Conservation (phyloP, 2,329 filamentous ascomycete species). For the Pseudocercospora fijiensis region DNA sequence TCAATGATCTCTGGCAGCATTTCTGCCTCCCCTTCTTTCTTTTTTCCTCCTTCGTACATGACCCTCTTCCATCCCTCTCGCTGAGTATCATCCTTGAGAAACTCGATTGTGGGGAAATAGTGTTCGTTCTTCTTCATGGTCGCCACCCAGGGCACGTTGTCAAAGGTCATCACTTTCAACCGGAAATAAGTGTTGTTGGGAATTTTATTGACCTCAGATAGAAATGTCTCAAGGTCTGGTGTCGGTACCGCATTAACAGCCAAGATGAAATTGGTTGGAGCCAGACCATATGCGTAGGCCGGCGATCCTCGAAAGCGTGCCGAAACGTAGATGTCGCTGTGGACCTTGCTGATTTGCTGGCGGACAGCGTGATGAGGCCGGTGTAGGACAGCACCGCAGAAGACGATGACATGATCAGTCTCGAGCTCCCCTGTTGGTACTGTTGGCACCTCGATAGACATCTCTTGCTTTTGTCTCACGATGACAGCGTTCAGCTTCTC, state of each 20-base stretch:
- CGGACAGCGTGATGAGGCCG: conserved; percentile 92
- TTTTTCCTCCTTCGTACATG: conserved; percentile 53
- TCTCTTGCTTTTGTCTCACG: conserved; percentile 78
- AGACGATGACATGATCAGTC: conserved; percentile 86
- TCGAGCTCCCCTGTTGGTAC: conserved; percentile 87
- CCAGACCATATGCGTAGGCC: conserved; percentile 84
- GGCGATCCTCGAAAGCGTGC: conserved; percentile 80
- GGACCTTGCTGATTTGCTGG: conserved; percentile 94
- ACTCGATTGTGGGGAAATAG: conserved; percentile 73
- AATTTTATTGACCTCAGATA: conserved; percentile 79
- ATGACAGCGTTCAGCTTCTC: conserved; percentile 80
- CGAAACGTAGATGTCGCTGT: conserved; percentile 94
- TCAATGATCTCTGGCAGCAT: conserved; percentile 26
- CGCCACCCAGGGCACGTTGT: conserved; percentile 98
- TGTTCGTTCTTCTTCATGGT: conserved; percentile 99
- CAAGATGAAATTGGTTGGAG: conserved; percentile 96
- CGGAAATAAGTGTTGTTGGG: conserved; percentile 98
- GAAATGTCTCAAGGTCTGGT: conserved; percentile 75
- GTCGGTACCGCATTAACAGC: conserved; percentile 89
- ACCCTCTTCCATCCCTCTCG: conserved; percentile 59
- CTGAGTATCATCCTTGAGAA: conserved; percentile 56
- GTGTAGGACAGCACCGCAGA: conserved; percentile 92
- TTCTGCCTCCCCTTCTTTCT: conserved; percentile 38
- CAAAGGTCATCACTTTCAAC: conserved; percentile 94
- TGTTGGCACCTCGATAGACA: conserved; percentile 75